Evolutionary conservation across 139 green algal genomes (phyloP), one percentile per base, ranked within the genome.

Genomic region (Chlorella sp.): DNA sequence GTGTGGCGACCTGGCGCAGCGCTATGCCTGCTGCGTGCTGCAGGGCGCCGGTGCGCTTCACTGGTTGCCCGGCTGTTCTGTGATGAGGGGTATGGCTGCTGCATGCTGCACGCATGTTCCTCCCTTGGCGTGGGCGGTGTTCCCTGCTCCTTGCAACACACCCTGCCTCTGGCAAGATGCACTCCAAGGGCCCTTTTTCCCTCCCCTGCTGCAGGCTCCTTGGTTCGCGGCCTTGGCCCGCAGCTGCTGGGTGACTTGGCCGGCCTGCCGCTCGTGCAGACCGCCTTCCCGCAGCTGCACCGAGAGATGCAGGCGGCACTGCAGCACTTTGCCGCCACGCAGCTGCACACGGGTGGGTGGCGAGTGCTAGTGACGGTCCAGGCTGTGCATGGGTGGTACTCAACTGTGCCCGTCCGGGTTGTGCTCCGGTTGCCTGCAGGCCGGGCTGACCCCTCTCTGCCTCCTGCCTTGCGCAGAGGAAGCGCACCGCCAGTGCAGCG

Each of bases 161-260:
- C 9, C 32, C 64, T 38, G 4, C 32, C 64, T 24, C 64, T 34
- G 32, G 16, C 14, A 9, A 68, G 9, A 1, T 73, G 69, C 7
- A 13, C 28, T 56, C 1, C 38, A 13, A 13, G 7, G 11, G 26
- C 30, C 9, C 41, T 9, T 20, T 0, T 0, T 62, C 14, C 54
- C 26, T 8, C 68, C 22, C 3, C 76, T 0, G 13, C 24, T 70
- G 85, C 80, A 77, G 85, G 85, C 20, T 36, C 38, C 44, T 44
- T 93, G 67, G 51, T 92, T 48, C 79, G 76, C 16, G 89, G 89
- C 30, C 77, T 92, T 40, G 89, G 88, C 0, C 81, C 87, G 48
- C 56, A 83, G 68, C 85, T 92, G 73, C 69, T 89, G 58, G 19
- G 24, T 14, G 80, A 86, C 58, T 58, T 89, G n/a, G 40, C 26